Percentiles rank a stretch among this genome's conserved stretches.
These are phyloP conservation scores for Fusarium irregulare DNA, from an alignment of 2,329 filamentous ascomycete species.

Conservation along the genomic window DNA sequence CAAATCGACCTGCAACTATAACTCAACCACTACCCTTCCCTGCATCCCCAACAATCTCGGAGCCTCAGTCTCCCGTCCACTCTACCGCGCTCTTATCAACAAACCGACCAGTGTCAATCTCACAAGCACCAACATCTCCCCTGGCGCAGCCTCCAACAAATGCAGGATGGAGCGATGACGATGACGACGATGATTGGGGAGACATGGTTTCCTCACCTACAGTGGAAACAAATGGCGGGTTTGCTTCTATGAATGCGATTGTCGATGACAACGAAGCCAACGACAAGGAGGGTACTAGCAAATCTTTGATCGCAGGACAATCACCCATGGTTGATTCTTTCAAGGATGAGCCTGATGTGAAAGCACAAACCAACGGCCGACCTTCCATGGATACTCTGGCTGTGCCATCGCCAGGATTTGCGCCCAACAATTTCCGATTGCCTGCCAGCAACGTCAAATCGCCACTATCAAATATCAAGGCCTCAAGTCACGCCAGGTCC, in stretches of 20 bases:
- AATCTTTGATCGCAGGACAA: slow-evolving; percentile 18
- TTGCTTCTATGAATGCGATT: slow-evolving; percentile 37
- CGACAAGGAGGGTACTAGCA: slow-evolving; percentile 8
- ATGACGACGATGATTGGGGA: slow-evolving; percentile 69
- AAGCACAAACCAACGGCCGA: slow-evolving; percentile 3
- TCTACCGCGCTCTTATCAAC: slow-evolving; percentile 19
- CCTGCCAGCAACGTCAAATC: not conserved
- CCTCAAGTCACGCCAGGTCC: slow-evolving; percentile 32
- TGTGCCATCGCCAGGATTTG: slow-evolving; percentile 5
- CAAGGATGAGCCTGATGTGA: not conserved
- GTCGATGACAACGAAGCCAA: not conserved
- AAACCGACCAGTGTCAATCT: slow-evolving; percentile 26
- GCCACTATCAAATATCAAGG: not conserved
- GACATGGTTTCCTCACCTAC: slow-evolving; percentile 64
- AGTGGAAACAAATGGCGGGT: slow-evolving; percentile 25
- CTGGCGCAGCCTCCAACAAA: slow-evolving; percentile 39
- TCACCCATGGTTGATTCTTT: slow-evolving; percentile 17
- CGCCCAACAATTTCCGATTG: not conserved
- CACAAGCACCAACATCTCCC: slow-evolving; percentile 38
- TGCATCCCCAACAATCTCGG: slow-evolving; percentile 22
- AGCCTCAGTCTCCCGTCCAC: slow-evolving; percentile 27
- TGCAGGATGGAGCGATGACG: slow-evolving; percentile 33
- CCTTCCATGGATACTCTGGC: slow-evolving; percentile 22
- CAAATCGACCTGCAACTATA: slow-evolving; percentile 34
- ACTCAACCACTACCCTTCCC: slow-evolving; percentile 33